Percentiles rank a stretch among this genome's conserved stretches.
phyloP scores from a whole-genome alignment of 495 filamentous ascomycete genomes.

The Hypomontagnella monticulosa region DNA sequence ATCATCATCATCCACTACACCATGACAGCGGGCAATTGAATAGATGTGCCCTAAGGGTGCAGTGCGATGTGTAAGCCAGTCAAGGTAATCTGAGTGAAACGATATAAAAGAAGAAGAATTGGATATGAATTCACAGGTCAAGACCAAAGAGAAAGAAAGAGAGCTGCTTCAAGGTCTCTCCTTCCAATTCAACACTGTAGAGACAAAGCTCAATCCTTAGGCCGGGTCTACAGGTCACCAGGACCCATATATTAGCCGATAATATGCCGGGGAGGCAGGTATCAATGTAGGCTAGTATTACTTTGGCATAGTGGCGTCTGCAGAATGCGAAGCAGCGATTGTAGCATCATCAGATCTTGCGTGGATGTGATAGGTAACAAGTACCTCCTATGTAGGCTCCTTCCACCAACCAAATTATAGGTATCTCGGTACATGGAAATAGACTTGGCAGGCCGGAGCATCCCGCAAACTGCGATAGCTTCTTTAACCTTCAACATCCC shows the following conservation, averaged over 20 bases:
- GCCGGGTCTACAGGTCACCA: background rate
- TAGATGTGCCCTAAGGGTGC: background rate
- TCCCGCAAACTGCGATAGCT: background rate
- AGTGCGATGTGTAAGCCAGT: no score
- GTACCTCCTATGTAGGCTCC: no score
- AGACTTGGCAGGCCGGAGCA: constrained; percentile 1
- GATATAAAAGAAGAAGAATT: no score
- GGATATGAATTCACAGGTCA: no score
- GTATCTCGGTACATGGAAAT: background rate
- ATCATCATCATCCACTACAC: constrained; percentile 21
- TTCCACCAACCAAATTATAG: no score
- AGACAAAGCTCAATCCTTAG: constrained; percentile 25
- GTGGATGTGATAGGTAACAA: constrained; percentile 5
- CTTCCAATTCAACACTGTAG: background rate
- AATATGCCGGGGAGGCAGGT: constrained; percentile 2
- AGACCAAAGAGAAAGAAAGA: no score
- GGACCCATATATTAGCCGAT: constrained; percentile 1
- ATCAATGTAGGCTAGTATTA: background rate
- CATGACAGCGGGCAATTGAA: constrained; percentile 17
- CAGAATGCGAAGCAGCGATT: no score
- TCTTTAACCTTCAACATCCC: background rate
- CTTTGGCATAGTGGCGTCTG: background rate
- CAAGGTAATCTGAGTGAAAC: no score
- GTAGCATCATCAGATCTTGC: constrained; percentile 7
- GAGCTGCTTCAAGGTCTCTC: background rate